A percentile compares a stretch with the other conserved stretches of the same genome.
These are phyloP conservation scores for Phytophthora melonis DNA, from an alignment of 352 stramenopile species.

Conservation along the genomic window DNA sequence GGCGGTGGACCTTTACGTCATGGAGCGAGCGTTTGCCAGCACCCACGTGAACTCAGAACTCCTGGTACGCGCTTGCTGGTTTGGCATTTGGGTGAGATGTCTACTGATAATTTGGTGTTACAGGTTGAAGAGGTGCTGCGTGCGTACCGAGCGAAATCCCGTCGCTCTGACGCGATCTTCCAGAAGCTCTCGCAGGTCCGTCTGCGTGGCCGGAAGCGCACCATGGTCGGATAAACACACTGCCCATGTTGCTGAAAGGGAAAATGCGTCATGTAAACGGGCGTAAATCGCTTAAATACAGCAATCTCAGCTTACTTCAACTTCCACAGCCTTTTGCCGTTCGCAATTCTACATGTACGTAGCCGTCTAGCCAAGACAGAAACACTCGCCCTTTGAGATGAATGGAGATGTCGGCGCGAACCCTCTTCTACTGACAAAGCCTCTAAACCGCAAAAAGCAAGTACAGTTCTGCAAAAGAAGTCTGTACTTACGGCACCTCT, in stretches of 20 bases:
- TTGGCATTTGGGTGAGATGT: neutral
- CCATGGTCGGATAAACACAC: constrained; percentile 87
- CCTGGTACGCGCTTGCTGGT: constrained; percentile 52
- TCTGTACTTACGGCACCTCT: neutral
- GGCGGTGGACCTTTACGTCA: constrained; percentile 94
- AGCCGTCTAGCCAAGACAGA: neutral
- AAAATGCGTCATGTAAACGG: neutral
- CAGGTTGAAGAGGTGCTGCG: constrained; percentile 86
- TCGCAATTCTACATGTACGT: no score
- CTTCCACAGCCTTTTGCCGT: neutral
- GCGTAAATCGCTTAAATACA: neutral
- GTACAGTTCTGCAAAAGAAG: constrained; percentile 10
- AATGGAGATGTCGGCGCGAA: neutral
- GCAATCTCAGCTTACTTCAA: neutral
- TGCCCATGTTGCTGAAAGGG: neutral
- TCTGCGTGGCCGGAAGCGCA: constrained; percentile 90
- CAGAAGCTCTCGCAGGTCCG: constrained; percentile 91
- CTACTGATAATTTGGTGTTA: neutral
- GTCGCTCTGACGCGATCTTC: constrained; percentile 80
- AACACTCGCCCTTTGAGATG: neutral
- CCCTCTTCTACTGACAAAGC: neutral
- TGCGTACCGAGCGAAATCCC: constrained; percentile 87
- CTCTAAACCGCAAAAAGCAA: neutral
- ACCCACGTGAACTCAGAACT: constrained; percentile 90
- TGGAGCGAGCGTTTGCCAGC: constrained; percentile 93